phyloP scores from a whole-genome alignment of 805 yeast species.

The Candida peoriensis region DNA sequence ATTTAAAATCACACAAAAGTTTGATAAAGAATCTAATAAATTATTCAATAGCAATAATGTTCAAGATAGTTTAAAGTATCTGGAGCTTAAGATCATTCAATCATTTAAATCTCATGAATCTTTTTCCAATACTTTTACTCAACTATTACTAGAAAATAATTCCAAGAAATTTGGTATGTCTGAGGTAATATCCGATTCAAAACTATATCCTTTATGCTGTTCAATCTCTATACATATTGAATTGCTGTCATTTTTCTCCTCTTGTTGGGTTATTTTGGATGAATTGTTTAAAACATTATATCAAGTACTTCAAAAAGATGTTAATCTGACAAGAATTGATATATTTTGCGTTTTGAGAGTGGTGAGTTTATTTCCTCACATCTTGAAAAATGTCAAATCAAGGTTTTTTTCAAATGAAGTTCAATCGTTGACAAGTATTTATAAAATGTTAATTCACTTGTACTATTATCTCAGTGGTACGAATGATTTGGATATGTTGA shows the following conservation, averaged over 20 bases:
- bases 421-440: slow-evolving; percentile 11
- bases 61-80: slow-evolving; percentile 10
- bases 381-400: slow-evolving; percentile 12
- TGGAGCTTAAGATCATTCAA: slow-evolving; percentile 11
- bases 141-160: slow-evolving; percentile 4
- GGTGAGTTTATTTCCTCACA: slow-evolving; percentile 11
- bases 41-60: slow-evolving; percentile 11
- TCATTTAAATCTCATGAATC: slow-evolving; percentile 8
- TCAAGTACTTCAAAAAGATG: slow-evolving; percentile 9
- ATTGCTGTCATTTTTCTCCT: slow-evolving; percentile 6
- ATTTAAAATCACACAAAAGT: slow-evolving; percentile 7
- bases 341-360: slow-evolving; percentile 15
- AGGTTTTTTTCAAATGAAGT: slow-evolving; percentile 13
- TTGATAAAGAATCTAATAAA: slow-evolving; percentile 7
- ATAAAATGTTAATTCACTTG: slow-evolving; percentile 6
- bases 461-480: slow-evolving; percentile 15
- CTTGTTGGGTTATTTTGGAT: slow-evolving; percentile 16
- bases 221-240: slow-evolving; percentile 17
- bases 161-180: slow-evolving; percentile 5
- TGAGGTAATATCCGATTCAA: slow-evolving; percentile 12
- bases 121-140: slow-evolving; percentile 6
- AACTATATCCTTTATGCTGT: slow-evolving; percentile 16
- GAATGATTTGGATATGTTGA: slow-evolving; percentile 10
- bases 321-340: slow-evolving; percentile 13
- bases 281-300: slow-evolving; percentile 10